A percentile compares a stretch with the other conserved stretches of the same genome.
These are phyloP conservation scores for Trichoderma lentiforme DNA, from an alignment of 2,329 filamentous ascomycete species.

Conservation along the genomic window DNA sequence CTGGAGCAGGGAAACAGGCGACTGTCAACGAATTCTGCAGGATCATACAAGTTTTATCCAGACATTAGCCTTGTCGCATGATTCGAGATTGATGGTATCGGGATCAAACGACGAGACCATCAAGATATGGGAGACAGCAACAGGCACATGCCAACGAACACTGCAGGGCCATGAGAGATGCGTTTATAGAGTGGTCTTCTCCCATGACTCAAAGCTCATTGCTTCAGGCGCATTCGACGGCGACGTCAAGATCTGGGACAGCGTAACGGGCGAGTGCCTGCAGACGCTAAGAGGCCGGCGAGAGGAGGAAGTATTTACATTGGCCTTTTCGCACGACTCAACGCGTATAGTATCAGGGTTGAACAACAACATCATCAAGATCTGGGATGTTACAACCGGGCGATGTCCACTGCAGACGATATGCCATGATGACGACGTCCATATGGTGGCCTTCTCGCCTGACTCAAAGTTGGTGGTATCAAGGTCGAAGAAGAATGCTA, in stretches of 20 bases:
- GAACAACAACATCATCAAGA: neutral
- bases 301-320: neutral
- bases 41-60: rapidly evolving
- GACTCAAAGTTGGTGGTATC: neutral
- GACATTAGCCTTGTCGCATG: neutral
- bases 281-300: neutral
- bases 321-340: neutral
- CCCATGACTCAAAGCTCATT: neutral
- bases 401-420: rapidly evolving
- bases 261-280: neutral
- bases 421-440: neutral
- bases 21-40: neutral
- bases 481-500: neutral
- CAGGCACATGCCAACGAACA: neutral
- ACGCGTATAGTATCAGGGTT: neutral
- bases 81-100: neutral
- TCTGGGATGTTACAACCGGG: neutral
- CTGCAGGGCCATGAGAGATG: neutral
- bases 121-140: neutral
- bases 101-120: neutral
- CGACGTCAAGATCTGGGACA: neutral
- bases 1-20: neutral
- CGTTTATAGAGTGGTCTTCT: neutral
- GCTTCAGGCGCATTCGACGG: neutral
- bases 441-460: neutral